Evolutionary conservation across 164 flowering plant species (phyloP).

Genomic region (Cinnamomum micranthum): DNA sequence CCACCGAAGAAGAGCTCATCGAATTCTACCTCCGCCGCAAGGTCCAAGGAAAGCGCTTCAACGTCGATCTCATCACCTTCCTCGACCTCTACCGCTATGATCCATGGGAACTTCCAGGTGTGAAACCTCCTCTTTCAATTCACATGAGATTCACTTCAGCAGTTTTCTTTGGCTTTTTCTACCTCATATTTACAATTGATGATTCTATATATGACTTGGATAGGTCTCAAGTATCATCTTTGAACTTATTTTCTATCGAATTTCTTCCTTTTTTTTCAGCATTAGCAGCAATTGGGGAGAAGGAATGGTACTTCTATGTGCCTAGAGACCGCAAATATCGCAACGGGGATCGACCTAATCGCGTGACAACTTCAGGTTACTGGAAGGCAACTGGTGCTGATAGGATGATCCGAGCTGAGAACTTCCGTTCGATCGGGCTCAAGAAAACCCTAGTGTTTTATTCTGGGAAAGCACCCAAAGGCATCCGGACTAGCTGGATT

Average conservation of each 20-base stretch:
- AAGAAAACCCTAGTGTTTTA: conserved; percentile 98
- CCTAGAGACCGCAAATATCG: conserved; percentile 93
- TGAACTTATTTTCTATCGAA: too few relatives aligned
- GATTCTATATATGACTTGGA: background rate
- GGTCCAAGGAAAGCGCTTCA: conserved; percentile 93
- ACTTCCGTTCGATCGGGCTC: conserved; percentile 64
- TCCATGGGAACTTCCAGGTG: conserved; percentile 99
- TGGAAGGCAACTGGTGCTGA: conserved; percentile 99
- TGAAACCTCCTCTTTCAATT: background rate
- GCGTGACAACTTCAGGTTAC: conserved; percentile 93
- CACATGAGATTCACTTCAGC: background rate
- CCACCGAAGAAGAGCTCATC: conserved; percentile 95
- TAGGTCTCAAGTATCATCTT: background rate
- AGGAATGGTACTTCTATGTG: conserved; percentile 97
- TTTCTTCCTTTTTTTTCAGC: conserved; percentile 32
- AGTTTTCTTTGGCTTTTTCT: background rate
- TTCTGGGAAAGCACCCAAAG: conserved; percentile 98
- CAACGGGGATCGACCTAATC: conserved; percentile 92
- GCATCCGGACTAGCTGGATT: conserved; percentile 92
- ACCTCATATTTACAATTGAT: background rate
- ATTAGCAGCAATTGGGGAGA: conserved; percentile 96
- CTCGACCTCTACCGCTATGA: conserved; percentile 95
- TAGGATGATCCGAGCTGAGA: conserved; percentile 75
- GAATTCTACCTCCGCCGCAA: conserved; percentile 98
- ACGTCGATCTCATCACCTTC: conserved; percentile 88